These are phyloP conservation scores for Periconia macrospinosa DNA, from an alignment of 2,329 filamentous ascomycete genomes.

Conservation along the genomic window DNA sequence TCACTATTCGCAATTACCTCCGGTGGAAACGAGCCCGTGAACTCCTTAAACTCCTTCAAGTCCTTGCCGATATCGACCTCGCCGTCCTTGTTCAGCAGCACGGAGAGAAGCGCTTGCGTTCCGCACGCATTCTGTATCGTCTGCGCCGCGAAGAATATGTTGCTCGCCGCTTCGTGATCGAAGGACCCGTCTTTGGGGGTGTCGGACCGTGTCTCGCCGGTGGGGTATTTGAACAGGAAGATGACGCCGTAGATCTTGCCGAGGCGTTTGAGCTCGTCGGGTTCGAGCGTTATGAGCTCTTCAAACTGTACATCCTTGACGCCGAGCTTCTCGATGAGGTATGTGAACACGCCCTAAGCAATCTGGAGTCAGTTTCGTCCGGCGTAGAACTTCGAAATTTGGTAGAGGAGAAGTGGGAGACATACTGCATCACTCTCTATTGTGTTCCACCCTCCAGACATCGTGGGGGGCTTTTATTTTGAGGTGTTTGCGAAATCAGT, in stretches of 20 bases:
- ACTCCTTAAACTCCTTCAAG: constrained; percentile 80
- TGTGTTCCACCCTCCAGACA: constrained; percentile 84
- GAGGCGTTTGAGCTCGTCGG: constrained; percentile 69
- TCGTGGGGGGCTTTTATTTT: constrained; percentile 12
- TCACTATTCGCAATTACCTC: constrained; percentile 41
- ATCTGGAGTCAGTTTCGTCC: background rate
- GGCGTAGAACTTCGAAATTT: constrained; percentile 25
- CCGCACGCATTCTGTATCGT: constrained; percentile 99
- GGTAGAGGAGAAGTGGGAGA: constrained; percentile 14
- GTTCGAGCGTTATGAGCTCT: constrained; percentile 87
- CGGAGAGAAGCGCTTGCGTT: constrained; percentile 89
- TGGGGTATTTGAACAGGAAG: constrained; percentile 97
- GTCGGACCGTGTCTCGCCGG: constrained; percentile 64
- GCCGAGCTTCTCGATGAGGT: constrained; percentile 87
- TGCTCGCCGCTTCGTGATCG: constrained; percentile 72
- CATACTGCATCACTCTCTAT: constrained; percentile 95
- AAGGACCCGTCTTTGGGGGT: constrained; percentile 80
- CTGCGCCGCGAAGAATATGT: constrained; percentile 91
- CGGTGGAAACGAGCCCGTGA: constrained; percentile 78
- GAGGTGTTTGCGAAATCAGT: background rate
- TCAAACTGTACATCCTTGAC: constrained; percentile 96
- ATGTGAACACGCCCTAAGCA: constrained; percentile 88
- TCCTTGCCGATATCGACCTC: constrained; percentile 72
- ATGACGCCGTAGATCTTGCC: constrained; percentile 82
- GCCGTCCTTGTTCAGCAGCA: constrained; percentile 80